These are phyloP conservation scores for Sporothrix brasiliensis DNA, from an alignment of 2,329 filamentous ascomycete species.

Conservation along the genomic window DNA sequence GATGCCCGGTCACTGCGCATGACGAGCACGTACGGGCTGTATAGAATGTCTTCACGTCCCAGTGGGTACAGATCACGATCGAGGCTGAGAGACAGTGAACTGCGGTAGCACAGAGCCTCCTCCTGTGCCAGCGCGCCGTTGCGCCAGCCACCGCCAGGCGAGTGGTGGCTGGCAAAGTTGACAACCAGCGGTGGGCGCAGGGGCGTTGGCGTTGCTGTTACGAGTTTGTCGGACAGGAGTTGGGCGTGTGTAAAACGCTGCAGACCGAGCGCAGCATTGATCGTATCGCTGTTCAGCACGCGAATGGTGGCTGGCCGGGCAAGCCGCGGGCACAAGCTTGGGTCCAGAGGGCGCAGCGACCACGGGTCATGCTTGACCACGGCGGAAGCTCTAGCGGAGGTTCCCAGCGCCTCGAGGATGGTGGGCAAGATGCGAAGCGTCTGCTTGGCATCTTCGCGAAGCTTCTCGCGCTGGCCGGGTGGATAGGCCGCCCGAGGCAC, in stretches of 20 bases:
- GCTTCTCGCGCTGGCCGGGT: constrained; percentile 32
- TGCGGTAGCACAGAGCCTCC: constrained; percentile 69
- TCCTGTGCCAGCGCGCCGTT: constrained; percentile 67
- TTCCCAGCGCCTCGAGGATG: constrained; percentile 49
- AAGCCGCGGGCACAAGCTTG: constrained; percentile 49
- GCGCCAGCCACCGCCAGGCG: constrained; percentile 66
- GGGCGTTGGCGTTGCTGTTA: constrained; percentile 32
- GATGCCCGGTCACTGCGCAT: constrained; percentile 36
- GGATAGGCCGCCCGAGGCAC: constrained; percentile 26
- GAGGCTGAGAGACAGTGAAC: constrained; percentile 56
- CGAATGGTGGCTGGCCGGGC: constrained; percentile 45
- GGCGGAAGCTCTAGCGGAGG: constrained; percentile 45
- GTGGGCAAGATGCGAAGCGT: constrained; percentile 52
- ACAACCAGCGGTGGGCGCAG: constrained; percentile 46
- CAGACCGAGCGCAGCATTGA: constrained; percentile 56
- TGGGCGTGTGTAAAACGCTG: constrained; percentile 26
- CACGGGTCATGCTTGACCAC: constrained; percentile 46
- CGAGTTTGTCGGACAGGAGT: neutral
- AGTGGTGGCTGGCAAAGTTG: constrained; percentile 65
- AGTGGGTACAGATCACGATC: constrained; percentile 41
- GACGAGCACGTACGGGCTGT: constrained; percentile 43
- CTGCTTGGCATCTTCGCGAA: constrained; percentile 52
- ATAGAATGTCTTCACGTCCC: constrained; percentile 38
- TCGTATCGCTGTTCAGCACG: constrained; percentile 60
- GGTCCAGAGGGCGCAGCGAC: constrained; percentile 42